Evolutionary conservation across 805 yeast genomes (phyloP).

Genomic region (Hanseniaspora taiwanica): DNA sequence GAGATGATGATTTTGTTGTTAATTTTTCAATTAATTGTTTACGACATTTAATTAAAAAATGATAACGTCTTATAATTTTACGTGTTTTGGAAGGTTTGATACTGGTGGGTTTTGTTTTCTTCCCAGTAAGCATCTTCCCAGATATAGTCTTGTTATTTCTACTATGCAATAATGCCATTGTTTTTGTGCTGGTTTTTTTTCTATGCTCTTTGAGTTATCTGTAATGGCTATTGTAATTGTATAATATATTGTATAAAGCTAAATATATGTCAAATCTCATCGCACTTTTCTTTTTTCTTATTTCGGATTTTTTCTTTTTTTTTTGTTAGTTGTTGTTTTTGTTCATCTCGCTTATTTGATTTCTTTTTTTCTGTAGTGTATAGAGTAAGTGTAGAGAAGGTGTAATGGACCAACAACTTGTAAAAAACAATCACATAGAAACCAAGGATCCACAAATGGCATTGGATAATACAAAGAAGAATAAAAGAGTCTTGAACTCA

Average conservation of each 20-base stretch:
- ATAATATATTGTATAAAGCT: not conserved
- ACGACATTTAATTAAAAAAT: constrained; percentile 49
- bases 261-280: not conserved
- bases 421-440: not conserved
- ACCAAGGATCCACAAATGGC: not conserved
- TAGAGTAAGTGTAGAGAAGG: not conserved
- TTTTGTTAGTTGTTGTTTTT: not conserved
- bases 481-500: not conserved
- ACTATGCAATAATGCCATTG: constrained; percentile 4
- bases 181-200: not conserved
- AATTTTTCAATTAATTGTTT: constrained; percentile 19
- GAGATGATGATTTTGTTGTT: no score
- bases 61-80: constrained; percentile 65
- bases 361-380: not conserved
- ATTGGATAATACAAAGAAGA: not conserved
- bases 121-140: constrained; percentile 21
- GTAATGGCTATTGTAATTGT: not conserved
- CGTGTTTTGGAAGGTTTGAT: constrained; percentile 63
- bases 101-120: constrained; percentile 27
- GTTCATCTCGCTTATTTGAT: not conserved
- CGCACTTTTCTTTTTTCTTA: not conserved
- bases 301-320: not conserved
- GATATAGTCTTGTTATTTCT: constrained; percentile 23
- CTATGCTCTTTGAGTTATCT: not conserved
- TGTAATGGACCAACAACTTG: not conserved